Base-by-base conservation (phyloP, 2,329 filamentous ascomycete species). In the Nannizzia gypsea region DNA sequence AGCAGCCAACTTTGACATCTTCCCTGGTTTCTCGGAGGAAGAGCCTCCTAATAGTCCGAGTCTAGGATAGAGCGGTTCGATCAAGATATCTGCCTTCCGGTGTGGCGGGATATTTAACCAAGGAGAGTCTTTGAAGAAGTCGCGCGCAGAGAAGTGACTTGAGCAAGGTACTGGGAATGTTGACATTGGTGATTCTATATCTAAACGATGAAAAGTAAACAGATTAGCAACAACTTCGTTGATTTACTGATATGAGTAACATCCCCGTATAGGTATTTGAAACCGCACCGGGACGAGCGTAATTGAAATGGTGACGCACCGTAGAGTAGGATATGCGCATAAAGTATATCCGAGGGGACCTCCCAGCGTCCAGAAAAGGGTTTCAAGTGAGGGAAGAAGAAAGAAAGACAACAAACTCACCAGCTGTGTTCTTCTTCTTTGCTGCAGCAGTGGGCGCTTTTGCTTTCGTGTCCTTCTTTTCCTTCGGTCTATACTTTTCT, bases 1-100 rank as follows among this genome's bases (percentile, higher is more conserved):
- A 55, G 90, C 90, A 67, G 95, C 92, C 52, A 99, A 78, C 68
- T 99, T 99, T 3, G 92, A 95, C 73, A 88, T 80, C 68, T 91
- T 93, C 2, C 83, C 80, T n/a, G 76, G 68, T 11, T 75, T 75
- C 55, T 83, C 81, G 1, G 83, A 69, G 6, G 84, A 82, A 5
- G 84, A 82, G 36, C 93, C 95, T 31, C 93, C 95, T 1, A 96
- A 74, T 0, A 99, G 78, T 1, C 90, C 87, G 17, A 85, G 82
- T 55, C 76, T 77, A 58, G 81, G 84, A 63, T 75, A 75, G 38
- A 81, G 61, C 72, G 80, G 83, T 44, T 85, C 78, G 56, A 88
- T 74, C 40, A 91, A 81, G 15, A 86, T 79, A 15, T 78, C 71
- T 40, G 87, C 81, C 65, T 82, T 80, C 31, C 88, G 83, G 54